phyloP scores from a whole-genome alignment of 2,329 filamentous ascomycete species.

The Ophiostoma sp. region DNA sequence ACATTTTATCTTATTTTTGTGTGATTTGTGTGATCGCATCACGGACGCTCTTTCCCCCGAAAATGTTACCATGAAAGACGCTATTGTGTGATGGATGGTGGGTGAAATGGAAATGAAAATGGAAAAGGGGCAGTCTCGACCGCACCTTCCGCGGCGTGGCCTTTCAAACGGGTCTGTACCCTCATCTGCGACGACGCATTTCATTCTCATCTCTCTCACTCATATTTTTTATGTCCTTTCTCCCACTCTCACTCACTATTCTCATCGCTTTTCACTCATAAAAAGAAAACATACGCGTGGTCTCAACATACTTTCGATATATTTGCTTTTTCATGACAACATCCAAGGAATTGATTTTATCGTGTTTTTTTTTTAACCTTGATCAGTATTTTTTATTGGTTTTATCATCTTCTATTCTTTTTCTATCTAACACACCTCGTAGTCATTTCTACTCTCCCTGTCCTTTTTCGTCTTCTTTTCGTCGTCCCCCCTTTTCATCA shows the following conservation, averaged over 20 bases:
- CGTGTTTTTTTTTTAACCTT: neutral
- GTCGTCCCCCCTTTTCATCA: constrained; percentile 2
- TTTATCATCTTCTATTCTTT: neutral
- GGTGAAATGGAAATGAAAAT: neutral
- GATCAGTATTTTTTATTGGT: neutral
- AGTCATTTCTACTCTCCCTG: neutral
- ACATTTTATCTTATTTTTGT: neutral
- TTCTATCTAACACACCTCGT: neutral
- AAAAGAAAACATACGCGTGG: neutral
- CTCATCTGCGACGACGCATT: neutral
- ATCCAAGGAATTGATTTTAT: neutral
- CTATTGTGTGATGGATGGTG: neutral
- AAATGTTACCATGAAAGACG: neutral
- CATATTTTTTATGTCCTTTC: neutral
- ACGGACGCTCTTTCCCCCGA: constrained; percentile 5
- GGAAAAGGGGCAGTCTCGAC: neutral
- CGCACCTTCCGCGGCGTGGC: neutral
- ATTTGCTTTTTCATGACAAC: neutral
- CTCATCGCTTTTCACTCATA: neutral
- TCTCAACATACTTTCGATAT: neutral
- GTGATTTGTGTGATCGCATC: neutral
- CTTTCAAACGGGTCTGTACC: neutral
- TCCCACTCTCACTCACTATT: neutral
- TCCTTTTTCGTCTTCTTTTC: neutral
- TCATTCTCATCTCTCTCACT: neutral